Conservation (phyloP, 257 asterid species). For the Cordia subcordata region DNA sequence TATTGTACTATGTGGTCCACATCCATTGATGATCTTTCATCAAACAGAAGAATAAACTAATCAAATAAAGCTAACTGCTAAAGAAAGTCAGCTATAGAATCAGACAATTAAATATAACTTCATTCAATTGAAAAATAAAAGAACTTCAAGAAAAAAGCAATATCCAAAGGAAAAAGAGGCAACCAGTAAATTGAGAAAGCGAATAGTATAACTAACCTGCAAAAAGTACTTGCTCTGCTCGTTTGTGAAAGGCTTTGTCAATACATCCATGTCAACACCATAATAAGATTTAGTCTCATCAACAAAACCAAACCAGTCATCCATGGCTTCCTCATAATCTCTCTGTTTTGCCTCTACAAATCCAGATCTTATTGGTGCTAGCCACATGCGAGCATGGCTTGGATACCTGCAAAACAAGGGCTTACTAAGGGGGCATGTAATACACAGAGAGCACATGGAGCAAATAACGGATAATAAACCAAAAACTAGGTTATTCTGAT, state of each 20-base stretch:
- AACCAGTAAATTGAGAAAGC: background rate
- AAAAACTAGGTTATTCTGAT: background rate
- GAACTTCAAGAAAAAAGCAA: background rate
- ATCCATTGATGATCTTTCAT: too few species aligned
- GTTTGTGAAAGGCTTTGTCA: constrained; percentile 59
- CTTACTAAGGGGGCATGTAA: background rate
- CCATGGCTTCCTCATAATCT: constrained; percentile 63
- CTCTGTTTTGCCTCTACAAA: constrained; percentile 59
- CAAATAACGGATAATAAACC: background rate
- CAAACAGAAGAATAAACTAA: background rate
- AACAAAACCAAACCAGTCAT: constrained; percentile 69
- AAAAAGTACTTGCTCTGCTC: constrained; percentile 82
- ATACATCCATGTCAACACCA: constrained; percentile 86
- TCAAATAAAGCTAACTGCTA: background rate
- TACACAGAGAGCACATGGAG: background rate
- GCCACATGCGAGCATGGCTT: constrained; percentile 97
- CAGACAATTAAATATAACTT: background rate
- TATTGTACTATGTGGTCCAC: too few species aligned
- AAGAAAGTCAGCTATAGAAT: background rate
- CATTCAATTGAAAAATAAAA: background rate
- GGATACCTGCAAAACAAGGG: constrained; percentile 69
- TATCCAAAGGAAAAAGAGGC: background rate
- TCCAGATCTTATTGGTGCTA: constrained; percentile 78
- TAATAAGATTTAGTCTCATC: constrained; percentile 55
- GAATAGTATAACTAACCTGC: constrained; percentile 39